A percentile compares a stretch with the other conserved stretches of the same genome.
phyloP scores from a whole-genome alignment of 1,139 yeast species.

The Martiniozyma asiatica region DNA sequence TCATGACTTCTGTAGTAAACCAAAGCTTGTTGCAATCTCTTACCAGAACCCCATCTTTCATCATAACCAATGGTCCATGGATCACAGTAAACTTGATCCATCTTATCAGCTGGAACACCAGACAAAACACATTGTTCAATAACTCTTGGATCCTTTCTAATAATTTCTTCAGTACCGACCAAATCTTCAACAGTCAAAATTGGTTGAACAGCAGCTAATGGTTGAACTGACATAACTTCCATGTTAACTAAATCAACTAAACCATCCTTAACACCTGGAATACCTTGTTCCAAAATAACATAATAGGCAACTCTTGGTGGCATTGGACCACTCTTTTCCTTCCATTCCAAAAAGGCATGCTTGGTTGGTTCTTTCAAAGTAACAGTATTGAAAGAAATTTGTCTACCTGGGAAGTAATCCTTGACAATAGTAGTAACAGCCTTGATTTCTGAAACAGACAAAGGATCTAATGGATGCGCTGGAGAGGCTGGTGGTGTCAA shows the following conservation, averaged over 20 bases:
- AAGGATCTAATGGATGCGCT: conserved; percentile 63
- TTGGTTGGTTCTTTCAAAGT: conserved; percentile 64
- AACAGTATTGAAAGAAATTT: conserved; percentile 51
- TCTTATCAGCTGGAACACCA: conserved; percentile 53
- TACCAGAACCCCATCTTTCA: conserved; percentile 70
- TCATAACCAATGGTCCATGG: conserved; percentile 83
- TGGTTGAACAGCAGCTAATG: conserved; percentile 56
- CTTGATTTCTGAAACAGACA: conserved; percentile 44
- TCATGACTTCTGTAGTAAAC: conserved; percentile 69
- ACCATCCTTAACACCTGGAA: conserved; percentile 58
- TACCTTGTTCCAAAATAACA: conserved; percentile 49
- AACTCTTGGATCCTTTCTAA: conserved; percentile 57
- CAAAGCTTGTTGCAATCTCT: conserved; percentile 70
- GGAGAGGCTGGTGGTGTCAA: conserved; percentile 42
- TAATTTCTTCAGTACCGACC: conserved; percentile 47
- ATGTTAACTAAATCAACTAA: conserved; percentile 43
- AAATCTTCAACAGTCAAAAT: conserved; percentile 63
- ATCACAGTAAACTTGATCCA: conserved; percentile 68
- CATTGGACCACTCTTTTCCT: conserved; percentile 43
- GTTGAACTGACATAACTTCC: conserved; percentile 34
- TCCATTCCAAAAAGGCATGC: conserved; percentile 51
- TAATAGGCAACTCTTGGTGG: conserved; percentile 61
- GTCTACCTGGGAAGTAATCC: conserved; percentile 33
- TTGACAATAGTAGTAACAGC: conserved; percentile 34
- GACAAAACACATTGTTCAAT: conserved; percentile 61